phyloP scores from a whole-genome alignment of 192 early-diverging fungal genomes.

The Chytriomyces sp. region DNA sequence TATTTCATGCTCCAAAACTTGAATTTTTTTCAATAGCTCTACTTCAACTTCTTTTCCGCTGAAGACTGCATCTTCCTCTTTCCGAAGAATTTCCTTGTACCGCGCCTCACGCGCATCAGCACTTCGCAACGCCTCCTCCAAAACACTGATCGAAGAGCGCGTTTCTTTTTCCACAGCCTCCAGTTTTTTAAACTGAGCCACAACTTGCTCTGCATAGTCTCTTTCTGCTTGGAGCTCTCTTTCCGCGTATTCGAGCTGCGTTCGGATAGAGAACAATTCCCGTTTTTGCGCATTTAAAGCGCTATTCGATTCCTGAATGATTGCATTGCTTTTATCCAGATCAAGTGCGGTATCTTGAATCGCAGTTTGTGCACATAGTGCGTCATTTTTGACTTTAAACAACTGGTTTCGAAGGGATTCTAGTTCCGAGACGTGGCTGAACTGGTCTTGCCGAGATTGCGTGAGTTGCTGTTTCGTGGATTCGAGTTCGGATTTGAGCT shows the following conservation, averaged over 20 bases:
- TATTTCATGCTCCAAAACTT: constrained; percentile 10
- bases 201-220: constrained; percentile 8
- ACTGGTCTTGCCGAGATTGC: neutral
- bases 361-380: neutral
- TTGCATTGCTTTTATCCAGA: neutral
- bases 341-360: neutral
- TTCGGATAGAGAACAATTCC: neutral
- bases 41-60: neutral
- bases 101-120: constrained; percentile 1
- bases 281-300: neutral
- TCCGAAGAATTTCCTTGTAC: constrained; percentile 3
- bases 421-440: neutral
- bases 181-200: constrained; percentile 1
- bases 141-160: neutral
- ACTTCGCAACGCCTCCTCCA: neutral
- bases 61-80: neutral
- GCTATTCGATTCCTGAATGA: neutral
- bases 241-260: neutral
- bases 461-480: neutral
- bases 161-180: constrained; percentile 4
- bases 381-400: constrained; percentile 10
- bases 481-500: constrained; percentile 10
- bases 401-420: neutral
- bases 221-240: neutral
- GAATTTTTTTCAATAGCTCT: neutral